These are phyloP conservation scores for Aphanoascus verrucosus DNA, from an alignment of 2,329 filamentous ascomycete genomes.

Conservation along the genomic window DNA sequence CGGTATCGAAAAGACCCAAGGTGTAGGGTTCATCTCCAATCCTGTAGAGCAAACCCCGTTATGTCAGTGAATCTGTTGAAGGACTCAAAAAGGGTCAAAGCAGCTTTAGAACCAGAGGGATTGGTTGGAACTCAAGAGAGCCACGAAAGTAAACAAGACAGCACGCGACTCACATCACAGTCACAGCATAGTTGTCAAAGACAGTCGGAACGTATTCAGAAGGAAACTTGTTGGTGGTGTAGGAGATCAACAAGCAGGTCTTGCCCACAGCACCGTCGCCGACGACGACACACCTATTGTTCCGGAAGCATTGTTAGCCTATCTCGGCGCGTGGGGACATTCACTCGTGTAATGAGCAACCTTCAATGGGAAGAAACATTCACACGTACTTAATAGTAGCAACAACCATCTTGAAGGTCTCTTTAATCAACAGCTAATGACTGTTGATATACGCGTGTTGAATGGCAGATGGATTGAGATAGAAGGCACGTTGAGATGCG, in stretches of 20 bases:
- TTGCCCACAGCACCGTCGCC: constrained; percentile 99
- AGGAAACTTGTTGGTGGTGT: constrained; percentile 99
- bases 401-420: constrained; percentile 44
- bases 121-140: neutral
- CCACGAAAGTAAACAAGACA: neutral
- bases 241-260: constrained; percentile 97
- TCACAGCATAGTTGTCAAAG: constrained; percentile 99
- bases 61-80: neutral
- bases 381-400: constrained; percentile 52
- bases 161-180: constrained; percentile 77
- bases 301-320: neutral
- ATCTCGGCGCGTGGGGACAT: neutral
- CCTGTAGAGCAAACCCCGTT: constrained; percentile 44
- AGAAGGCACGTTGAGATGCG: neutral
- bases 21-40: constrained; percentile 99
- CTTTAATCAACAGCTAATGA: constrained; percentile 2
- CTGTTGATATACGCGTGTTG: constrained; percentile 5
- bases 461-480: neutral
- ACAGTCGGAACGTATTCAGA: constrained; percentile 99
- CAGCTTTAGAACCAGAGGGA: neutral
- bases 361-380: neutral
- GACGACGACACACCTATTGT: constrained; percentile 83
- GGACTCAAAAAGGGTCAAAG: neutral
- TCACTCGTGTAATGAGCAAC: neutral
- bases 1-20: constrained; percentile 93